Evolutionary conservation across 2,329 filamentous ascomycete genomes (phyloP), one percentile per base, ranked within the genome.

Genomic region (Sclerotinia glacialis): DNA sequence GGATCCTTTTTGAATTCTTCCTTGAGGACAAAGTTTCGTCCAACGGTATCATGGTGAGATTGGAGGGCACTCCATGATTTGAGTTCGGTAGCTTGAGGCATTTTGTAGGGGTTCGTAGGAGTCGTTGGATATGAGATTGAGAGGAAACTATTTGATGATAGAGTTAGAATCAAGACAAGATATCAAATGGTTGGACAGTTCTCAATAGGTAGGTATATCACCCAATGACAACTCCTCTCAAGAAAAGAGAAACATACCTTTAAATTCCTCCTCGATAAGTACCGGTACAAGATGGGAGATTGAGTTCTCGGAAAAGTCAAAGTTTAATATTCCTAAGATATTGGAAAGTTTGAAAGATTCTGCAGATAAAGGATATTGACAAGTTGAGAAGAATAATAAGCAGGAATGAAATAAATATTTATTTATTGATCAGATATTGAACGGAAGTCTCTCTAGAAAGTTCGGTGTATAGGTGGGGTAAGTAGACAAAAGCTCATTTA

Each of bases 1-100:
- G 93, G 88, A 78, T 99, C 93, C 74, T 92, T 88, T 76, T 91
- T 85, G 80, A 98, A 99, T 78, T 92, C 91, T 72, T 96, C 90
- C 83, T 96, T 97, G 72, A 98, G 86, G 71, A 96, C 89, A 77
- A 98, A 95, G 77, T 89, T 88, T 82, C 93, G 93, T 76, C 92
- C 93, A 58, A 95, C 86, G 70, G 84, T 85, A 80, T 91, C 89
- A 81, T 96, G 93, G 81, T 98, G 93, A 76, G 91, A 85, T 82
- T 96, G 91, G 77, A 99, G 92, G 78, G 91, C 86, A 78, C 90
- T 86, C 94, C 95, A 99, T 77, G 92, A 89, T 74, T 88, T 83
- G 74, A 97, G 89, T 71, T 92, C 90, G 78, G 88, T 93, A 74
- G 94, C 89, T 83, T 96, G 93, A 74, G 91, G 85, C 87, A 96